Evolutionary conservation across 306 rosid species (phyloP), one percentile per base, ranked within the genome.

Genomic region (Vicia villosa): DNA sequence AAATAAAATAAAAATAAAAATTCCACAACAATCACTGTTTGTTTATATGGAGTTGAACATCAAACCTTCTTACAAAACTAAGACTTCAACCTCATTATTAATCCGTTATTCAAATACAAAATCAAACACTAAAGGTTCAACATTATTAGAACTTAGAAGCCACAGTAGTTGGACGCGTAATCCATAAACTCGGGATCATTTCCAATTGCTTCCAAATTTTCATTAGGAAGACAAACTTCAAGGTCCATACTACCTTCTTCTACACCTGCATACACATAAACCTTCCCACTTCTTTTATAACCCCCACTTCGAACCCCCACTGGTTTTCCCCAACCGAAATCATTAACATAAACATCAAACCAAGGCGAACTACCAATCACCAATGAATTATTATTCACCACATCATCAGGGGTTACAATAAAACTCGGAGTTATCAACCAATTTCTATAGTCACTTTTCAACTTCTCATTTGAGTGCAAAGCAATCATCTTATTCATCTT

Each of bases 281-380:
- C 11, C 3, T 11, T 41, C n/a, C 45, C 30, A 26, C 4, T 26
- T 26, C 30, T 26, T 26, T 26, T 26, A 26, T 26, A 26, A 26
- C 30, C 4, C 3, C 30, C 30, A 3, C 30, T 26, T 26, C 30
- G 30, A 26, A 26, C 30, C 0, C 30, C 30, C 3, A 26, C 30
- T 3, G 30, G 30, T 26, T 26, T 79, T 19, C 86, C 86, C 83
- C 79, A 79, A 1, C 86, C 83, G 1, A 83, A 82, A 24, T 82
- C 83, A 72, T 66, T 74, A 0, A 79, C 76, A 6, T 71, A 79
- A 3, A 82, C 82, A 40, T 79, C 58, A 12, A 79, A 79, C 63
- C 77, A 10, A 1, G 81, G 82, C 0, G 84, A 83, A 30, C 83
- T 26, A 3, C 30, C 30, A 26, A 26, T 26, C 12, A 41, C 46